Base-by-base conservation (phyloP, 257 asterid species). In the Fraxinus americana region DNA sequence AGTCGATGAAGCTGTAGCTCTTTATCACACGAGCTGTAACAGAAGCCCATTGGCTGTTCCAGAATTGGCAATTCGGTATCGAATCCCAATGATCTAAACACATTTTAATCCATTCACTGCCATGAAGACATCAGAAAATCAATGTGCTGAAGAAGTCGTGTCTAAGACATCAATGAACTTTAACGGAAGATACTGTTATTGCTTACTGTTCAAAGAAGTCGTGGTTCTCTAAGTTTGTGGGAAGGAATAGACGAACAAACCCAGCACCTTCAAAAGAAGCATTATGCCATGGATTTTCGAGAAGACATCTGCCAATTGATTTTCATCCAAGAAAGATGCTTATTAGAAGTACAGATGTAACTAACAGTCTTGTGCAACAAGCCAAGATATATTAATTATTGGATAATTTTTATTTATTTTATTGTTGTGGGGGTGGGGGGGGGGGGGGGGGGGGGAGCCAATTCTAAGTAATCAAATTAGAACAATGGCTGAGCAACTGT, bases 41-140 rank as follows among this genome's bases (percentile, higher is more conserved):
- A 69, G 99, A 91, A 34, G 97, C 93, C 99, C 99, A 96, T 85
- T 96, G 99, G 83, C 97, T 86, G 89, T 92, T 93, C 99, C 98
- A 96, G 73, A 93, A 96, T 83, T 88, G 98, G 84, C 96, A 90
- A 83, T 91, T 93, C 77, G 99, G 97, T 82, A 92, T 85, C 71
- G 97, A 93, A 72, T 85, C 84, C 99, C 98, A 96, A 81, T 88
- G 94, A 50, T 80, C 88, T 74, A 96, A 86, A 84, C 94, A 89
- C 57, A 66, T 32, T 74, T 35, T 81, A 57, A 92, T 78, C 98
- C 96, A 93, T 73, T 91, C 96, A 39, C 99, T 96, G 95, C 72
- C 79, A 80, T 25, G 79, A 79, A 45, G 74, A 78, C 63, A 71
- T 76, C 79, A 76, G 38, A 74, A 82, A 74, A 79, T 75, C 65